Conservation (phyloP, 352 stramenopile species). For the Phytophthora pini region DNA sequence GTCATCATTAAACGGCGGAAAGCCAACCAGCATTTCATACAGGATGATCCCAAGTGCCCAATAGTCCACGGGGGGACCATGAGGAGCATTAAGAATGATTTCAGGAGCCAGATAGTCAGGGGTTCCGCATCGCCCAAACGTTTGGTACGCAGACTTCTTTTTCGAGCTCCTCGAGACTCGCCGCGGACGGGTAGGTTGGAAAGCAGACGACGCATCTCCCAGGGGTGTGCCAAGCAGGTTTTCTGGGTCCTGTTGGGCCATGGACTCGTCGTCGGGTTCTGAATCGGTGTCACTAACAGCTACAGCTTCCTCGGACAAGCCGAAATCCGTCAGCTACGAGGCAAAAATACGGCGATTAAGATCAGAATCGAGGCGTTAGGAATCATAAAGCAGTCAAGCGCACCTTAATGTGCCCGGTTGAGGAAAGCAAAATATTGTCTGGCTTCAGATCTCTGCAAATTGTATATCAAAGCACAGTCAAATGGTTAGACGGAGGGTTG, state of each 20-base stretch:
- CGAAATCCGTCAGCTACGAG: constrained; percentile 85
- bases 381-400: constrained; percentile 3
- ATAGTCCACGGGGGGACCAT: constrained; percentile 86
- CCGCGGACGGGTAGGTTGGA: constrained; percentile 7
- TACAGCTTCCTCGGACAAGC: constrained; percentile 83
- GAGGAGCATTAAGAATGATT: constrained; percentile 76
- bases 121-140: constrained; percentile 81
- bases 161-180: constrained; percentile 30
- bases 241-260: constrained; percentile 19
- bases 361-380: constrained; percentile 1
- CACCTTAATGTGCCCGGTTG: constrained; percentile 88
- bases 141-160: constrained; percentile 66
- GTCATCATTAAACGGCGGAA: constrained; percentile 91
- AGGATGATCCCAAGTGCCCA: constrained; percentile 93
- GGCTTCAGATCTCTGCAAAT: constrained; percentile 85
- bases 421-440: constrained; percentile 92
- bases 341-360: constrained; percentile 1
- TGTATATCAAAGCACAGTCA: constrained; percentile 14
- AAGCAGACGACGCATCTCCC: constrained; percentile 3
- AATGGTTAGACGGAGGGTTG: constrained; percentile 7
- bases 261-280: constrained; percentile 38
- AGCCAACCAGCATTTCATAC: constrained; percentile 90
- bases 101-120: constrained; percentile 91
- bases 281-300: constrained; percentile 37
- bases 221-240: constrained; percentile 5